Evolutionary conservation across 768 basidiomycete species (phyloP), one percentile per base, ranked within the genome.

Genomic region (Mycena amicta): DNA sequence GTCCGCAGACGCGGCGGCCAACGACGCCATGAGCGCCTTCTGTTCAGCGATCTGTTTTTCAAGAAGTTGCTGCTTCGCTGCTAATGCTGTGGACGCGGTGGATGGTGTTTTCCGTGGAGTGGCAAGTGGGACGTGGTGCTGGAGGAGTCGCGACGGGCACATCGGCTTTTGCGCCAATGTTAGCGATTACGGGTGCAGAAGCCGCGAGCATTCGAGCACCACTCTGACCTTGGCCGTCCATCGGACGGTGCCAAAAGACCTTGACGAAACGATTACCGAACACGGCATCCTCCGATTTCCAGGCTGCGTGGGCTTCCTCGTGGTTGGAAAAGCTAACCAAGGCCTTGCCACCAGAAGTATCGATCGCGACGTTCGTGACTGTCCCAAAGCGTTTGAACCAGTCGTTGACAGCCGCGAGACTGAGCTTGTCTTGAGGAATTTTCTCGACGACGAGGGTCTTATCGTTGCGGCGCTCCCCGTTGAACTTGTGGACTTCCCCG

Each of bases 251-350:
- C 94, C 95, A 97, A 67, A 96, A 93, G 30, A 97, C 81, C 73
- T 95, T 96, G 63, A 97, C 95, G 71, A 97, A 97, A 50, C 95
- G 85, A 66, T 95, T 95, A 12, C 86, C 86, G 67, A 97, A 97
- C 15, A 97, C 89, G n/a, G 95, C 93, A 61, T 96, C 93, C 72
- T 95, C 92, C 25, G 87, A 86, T 71, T 92, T 92, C 91, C 95
- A 94, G 1, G 95, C 95, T 13, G 84, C 83, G 67, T 89, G 85
- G 0, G 95, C 95, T 66, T 95, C 90, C 22, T 83, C 83, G 69
- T 95, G 93, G 8, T 80, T 83, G 30, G 84, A 80, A 72, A 97
- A 98, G 63, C 90, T 93, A 61, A 98, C 90, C 50, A 98, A 75
- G 0, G 94, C 94, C 70, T 95, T 93, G 45, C 84, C 81, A 45